Evolutionary conservation across 352 stramenopile genomes (phyloP).

Genomic region (Globisporangium apiculatum): DNA sequence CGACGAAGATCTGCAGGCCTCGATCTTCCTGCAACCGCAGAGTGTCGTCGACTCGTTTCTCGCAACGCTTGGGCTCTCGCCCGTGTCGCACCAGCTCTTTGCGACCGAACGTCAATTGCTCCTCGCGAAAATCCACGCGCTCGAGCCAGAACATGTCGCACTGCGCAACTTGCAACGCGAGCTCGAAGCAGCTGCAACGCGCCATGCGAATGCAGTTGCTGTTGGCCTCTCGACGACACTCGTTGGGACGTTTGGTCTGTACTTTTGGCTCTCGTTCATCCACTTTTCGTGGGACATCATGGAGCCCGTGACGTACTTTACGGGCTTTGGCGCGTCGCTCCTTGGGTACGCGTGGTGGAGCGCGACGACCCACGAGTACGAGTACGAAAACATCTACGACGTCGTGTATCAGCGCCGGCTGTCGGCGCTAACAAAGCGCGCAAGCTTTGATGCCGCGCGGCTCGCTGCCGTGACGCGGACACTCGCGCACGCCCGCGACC

Average conservation of each 20-base stretch:
- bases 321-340: conserved; percentile 71
- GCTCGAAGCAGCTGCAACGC: conserved; percentile 48
- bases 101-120: conserved; percentile 51
- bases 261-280: conserved; percentile 86
- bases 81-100: conserved; percentile 64
- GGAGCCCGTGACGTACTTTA: conserved; percentile 88
- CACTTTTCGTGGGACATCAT: conserved; percentile 90
- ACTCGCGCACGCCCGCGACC: conserved; percentile 25
- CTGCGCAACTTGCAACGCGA: conserved; percentile 57
- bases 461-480: conserved; percentile 33
- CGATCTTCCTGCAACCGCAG: conserved; percentile 74
- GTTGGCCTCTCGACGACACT: conserved; percentile 54
- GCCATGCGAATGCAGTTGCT: conserved; percentile 49
- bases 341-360: conserved; percentile 82
- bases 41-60: conserved; percentile 78
- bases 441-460: conserved; percentile 49
- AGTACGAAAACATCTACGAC: conserved; percentile 86
- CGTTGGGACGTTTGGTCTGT: conserved; percentile 71
- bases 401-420: conserved; percentile 72
- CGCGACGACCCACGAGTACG: conserved; percentile 80
- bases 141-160: conserved; percentile 64
- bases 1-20: conserved; percentile 65
- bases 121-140: conserved; percentile 52
- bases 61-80: conserved; percentile 64
- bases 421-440: conserved; percentile 40